These are phyloP conservation scores for Kalmusia sp. DNA, from an alignment of 2,329 filamentous ascomycete genomes.

Conservation along the genomic window DNA sequence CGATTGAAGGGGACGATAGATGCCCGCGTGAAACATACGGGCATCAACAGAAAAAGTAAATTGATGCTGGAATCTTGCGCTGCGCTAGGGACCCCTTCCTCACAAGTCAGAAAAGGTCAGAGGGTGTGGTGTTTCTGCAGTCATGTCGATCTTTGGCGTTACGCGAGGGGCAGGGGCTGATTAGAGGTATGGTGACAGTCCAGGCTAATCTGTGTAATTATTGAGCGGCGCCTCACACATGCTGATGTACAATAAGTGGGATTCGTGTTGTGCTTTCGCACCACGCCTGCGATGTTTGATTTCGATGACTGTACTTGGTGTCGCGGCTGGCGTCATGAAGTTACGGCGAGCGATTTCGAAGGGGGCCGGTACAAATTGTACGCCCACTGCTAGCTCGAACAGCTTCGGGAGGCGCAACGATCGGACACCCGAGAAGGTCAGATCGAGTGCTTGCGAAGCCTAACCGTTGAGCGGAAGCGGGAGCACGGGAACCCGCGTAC, in stretches of 20 bases:
- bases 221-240: neutral
- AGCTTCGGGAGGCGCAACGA: neutral
- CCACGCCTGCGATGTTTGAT: no score
- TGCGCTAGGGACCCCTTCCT: neutral
- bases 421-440: slow-evolving; percentile 5
- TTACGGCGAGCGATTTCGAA: no score
- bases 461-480: slow-evolving; percentile 9
- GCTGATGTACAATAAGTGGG: no score
- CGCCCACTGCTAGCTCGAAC: neutral
- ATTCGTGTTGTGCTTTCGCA: no score
- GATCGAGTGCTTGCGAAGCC: neutral
- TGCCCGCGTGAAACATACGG: no score
- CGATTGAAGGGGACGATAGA: no score
- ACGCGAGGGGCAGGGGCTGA: neutral
- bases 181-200: neutral
- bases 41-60: no score
- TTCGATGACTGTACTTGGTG: no score
- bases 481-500: slow-evolving; percentile 7
- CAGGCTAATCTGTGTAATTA: neutral
- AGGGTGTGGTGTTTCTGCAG: neutral
- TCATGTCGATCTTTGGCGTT: slow-evolving; percentile 3
- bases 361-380: neutral
- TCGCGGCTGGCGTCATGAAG: no score
- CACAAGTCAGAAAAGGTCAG: neutral
- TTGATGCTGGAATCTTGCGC: neutral